phyloP scores from a whole-genome alignment of 2,329 filamentous ascomycete species.

The Grosmannia huntii region DNA sequence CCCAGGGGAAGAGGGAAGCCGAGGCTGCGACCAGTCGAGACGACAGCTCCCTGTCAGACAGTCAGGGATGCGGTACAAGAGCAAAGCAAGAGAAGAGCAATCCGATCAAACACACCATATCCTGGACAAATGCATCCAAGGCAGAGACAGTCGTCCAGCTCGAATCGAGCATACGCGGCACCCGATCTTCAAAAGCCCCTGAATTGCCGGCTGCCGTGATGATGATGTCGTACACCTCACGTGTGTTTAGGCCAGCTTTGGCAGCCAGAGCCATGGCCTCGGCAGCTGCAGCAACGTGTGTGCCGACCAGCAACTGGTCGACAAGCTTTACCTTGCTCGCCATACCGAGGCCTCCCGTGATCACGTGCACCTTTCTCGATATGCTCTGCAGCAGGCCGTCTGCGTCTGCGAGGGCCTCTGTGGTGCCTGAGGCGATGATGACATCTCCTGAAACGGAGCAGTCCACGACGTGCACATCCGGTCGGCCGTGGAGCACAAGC shows the following conservation, averaged over 20 bases:
- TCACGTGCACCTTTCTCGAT: constrained; percentile 44
- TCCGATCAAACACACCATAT: background rate
- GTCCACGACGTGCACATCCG: constrained; percentile 55
- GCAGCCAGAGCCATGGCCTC: constrained; percentile 41
- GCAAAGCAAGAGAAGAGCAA: background rate
- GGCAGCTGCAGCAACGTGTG: constrained; percentile 36
- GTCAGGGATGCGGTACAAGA: background rate
- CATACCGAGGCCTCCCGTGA: constrained; percentile 34
- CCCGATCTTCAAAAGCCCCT: constrained; percentile 46
- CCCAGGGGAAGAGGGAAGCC: constrained; percentile 23
- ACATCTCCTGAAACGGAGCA: constrained; percentile 60
- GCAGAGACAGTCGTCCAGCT: constrained; percentile 28
- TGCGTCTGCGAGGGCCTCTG: constrained; percentile 24
- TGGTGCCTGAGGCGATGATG: constrained; percentile 43
- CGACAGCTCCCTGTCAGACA: background rate
- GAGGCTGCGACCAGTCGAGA: background rate
- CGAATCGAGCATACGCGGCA: constrained; percentile 36
- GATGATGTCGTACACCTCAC: constrained; percentile 19
- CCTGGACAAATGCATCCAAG: constrained; percentile 15
- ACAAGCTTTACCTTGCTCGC: constrained; percentile 42
- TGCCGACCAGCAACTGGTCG: constrained; percentile 37
- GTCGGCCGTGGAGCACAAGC: constrained; percentile 40
- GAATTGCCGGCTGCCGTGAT: constrained; percentile 21
- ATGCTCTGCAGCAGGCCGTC: constrained; percentile 64
- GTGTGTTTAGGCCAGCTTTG: constrained; percentile 29